A percentile compares a stretch with the other conserved stretches of the same genome.
These are phyloP conservation scores for Suhomyces coccinellae DNA, from an alignment of 1,139 yeast genomes.

Conservation along the genomic window DNA sequence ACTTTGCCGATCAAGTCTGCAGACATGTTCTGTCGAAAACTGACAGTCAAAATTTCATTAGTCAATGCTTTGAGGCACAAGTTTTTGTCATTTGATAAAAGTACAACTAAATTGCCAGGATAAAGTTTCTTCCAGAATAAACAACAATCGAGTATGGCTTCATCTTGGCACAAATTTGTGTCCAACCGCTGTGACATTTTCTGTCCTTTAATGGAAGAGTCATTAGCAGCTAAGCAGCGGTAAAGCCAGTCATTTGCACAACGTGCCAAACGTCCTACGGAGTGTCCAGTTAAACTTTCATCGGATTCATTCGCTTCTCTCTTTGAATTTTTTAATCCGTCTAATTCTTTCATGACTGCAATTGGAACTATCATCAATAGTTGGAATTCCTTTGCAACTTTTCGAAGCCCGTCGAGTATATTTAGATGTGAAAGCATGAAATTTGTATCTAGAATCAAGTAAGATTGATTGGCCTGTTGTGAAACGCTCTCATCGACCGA, in stretches of 20 bases:
- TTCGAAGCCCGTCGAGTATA: constrained; percentile 51
- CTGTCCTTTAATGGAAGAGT: constrained; percentile 64
- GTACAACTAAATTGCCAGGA: constrained; percentile 52
- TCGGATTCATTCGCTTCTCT: constrained; percentile 12
- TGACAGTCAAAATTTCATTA: constrained; percentile 67
- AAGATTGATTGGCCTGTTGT: constrained; percentile 28
- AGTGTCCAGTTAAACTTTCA: constrained; percentile 22
- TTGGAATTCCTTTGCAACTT: constrained; percentile 39
- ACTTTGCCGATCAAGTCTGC: constrained; percentile 58
- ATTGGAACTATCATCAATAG: constrained; percentile 65
- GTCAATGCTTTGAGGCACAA: constrained; percentile 75
- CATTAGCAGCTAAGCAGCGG: constrained; percentile 52
- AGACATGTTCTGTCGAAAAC: constrained; percentile 59
- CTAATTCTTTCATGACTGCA: constrained; percentile 72
- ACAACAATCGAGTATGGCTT: constrained; percentile 85
- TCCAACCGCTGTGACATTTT: constrained; percentile 52
- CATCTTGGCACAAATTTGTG: constrained; percentile 57
- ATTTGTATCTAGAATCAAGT: constrained; percentile 74
- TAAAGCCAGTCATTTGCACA: constrained; percentile 81
- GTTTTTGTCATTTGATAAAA: constrained; percentile 81
- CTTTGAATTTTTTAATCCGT: constrained; percentile 63
- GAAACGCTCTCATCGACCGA: constrained; percentile 9
- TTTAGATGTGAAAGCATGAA: constrained; percentile 66
- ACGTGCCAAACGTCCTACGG: constrained; percentile 63
- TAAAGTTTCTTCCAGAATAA: constrained; percentile 52